Base-by-base conservation (phyloP, 1,139 yeast genomes). In the Eremothecium cymbalariae region DNA sequence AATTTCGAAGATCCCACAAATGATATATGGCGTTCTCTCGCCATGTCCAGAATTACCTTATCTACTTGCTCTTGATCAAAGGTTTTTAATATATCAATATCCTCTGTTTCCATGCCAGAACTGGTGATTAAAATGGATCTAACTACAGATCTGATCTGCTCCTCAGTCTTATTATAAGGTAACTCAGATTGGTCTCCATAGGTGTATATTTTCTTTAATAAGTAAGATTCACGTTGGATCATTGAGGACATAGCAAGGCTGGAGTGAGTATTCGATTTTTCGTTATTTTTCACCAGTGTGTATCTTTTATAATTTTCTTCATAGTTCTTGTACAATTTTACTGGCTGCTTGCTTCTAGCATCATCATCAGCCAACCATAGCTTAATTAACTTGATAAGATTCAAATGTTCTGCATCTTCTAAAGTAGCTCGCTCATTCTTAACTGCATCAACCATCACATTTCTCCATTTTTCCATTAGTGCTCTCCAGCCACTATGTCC, bases 401-500 rank as follows among this genome's bases (percentile, higher is more conserved):
- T 48, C 27, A 53, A 37, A 13, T 40, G 40, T 36, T 57, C 62
- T 4, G 51, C 53, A 37, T 57, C 56, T 8, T 44, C 52, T 18
- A 57, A 30, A 3, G 55, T 39, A 2, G 50, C 48, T n/a, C 38
- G 37, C 28, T 47, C 59, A 9, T 51, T 45, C 33, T 52, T 47
- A 9, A 55, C 47, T 1, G 56, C 59, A 8, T 41, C 31, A 4
- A 56, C 50, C 24, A 55, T 39, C 14, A 53, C 47, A 32, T 45
- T 50, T 15, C 51, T 50, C 59, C 61, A 56, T 33, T 53, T 51
- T 15, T 51, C 51, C 18, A 51, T 44, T 14, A 48, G 41, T 4
- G 54, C 56, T 34, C 46, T 50, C 55, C 59, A 52, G 9, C 60
- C 60, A 13, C 42, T 37, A 25, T 50, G 51, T 2, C 61, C 62